Evolutionary conservation across 306 rosid species (phyloP).

Genomic region (Quercus aquifolioides): DNA sequence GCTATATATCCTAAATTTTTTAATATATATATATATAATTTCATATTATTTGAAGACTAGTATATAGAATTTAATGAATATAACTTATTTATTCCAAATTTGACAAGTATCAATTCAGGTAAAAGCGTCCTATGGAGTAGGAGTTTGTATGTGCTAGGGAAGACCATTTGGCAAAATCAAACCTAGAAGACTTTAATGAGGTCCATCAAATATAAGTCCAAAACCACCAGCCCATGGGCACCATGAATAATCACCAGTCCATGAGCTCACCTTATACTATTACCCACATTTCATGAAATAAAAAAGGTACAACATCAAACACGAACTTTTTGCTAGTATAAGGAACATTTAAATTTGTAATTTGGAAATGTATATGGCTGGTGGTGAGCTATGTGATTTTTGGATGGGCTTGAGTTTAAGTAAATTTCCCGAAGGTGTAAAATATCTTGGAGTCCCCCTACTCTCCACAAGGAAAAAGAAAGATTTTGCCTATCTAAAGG

Average conservation of each 20-base stretch:
- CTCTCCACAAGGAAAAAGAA: no score
- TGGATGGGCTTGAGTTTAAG: slow-evolving; percentile 20
- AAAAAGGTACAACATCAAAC: background rate
- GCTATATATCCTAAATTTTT: no score
- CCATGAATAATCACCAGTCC: background rate
- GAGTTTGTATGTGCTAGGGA: background rate
- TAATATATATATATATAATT: slow-evolving; percentile 13
- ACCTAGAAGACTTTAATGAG: background rate
- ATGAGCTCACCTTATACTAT: no score
- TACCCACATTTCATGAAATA: background rate
- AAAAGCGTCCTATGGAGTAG: background rate
- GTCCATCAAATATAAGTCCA: background rate
- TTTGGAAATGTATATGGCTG: no score
- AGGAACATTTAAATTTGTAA: slow-evolving; percentile 27
- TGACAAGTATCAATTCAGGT: background rate
- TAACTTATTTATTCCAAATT: background rate
- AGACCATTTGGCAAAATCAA: background rate
- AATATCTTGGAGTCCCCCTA: no score
- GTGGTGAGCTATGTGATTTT: no score
- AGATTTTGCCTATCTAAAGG: no score
- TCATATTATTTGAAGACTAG: slow-evolving; percentile 24
- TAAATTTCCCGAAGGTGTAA: no score
- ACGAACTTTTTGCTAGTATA: background rate
- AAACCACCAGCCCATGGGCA: background rate
- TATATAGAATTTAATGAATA: background rate